Conservation (phyloP, 352 stramenopile species). For the Nothophytophthora sp. region DNA sequence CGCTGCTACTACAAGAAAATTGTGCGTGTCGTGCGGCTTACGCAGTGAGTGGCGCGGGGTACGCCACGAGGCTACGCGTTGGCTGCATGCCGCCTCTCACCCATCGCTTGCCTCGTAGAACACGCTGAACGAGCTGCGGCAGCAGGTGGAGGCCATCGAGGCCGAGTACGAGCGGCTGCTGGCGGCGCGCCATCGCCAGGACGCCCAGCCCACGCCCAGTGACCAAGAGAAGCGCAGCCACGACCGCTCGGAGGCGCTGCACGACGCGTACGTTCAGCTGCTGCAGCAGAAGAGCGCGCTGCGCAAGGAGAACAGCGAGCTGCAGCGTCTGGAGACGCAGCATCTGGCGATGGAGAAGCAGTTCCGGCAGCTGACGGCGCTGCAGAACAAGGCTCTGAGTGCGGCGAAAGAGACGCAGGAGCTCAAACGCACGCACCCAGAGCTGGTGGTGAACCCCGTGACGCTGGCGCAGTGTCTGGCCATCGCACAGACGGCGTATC, state of each 20-base stretch:
- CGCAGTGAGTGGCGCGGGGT: too few relatives aligned
- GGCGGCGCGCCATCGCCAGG: conserved; percentile 19
- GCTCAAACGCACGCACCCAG: conserved; percentile 41
- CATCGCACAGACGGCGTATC: conserved; percentile 48
- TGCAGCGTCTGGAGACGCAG: conserved; percentile 42
- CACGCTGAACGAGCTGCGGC: conserved; percentile 56
- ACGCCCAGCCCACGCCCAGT: conserved; percentile 26
- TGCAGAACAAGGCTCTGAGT: conserved; percentile 39
- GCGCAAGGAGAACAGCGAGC: conserved; percentile 54
- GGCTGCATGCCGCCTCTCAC: too few relatives aligned
- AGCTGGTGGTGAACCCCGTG: conserved; percentile 44
- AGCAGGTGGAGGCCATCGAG: conserved; percentile 41
- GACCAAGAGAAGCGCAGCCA: not conserved
- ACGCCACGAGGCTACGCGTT: too few relatives aligned
- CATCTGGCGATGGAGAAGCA: conserved; percentile 54
- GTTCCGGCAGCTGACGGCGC: conserved; percentile 33
- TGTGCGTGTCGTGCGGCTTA: conserved; percentile 33
- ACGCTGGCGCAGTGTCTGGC: conserved; percentile 40
- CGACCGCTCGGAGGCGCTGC: conserved; percentile 4
- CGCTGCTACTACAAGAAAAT: conserved; percentile 79
- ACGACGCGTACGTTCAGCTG: conserved; percentile 51
- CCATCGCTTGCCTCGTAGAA: conserved; percentile 46
- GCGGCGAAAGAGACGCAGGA: conserved; percentile 37
- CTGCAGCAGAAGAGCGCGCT: conserved; percentile 48
- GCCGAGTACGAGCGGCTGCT: conserved; percentile 49